These are phyloP conservation scores for Fusarium tjaetaba DNA, from an alignment of 2,329 filamentous ascomycete genomes.

Conservation along the genomic window DNA sequence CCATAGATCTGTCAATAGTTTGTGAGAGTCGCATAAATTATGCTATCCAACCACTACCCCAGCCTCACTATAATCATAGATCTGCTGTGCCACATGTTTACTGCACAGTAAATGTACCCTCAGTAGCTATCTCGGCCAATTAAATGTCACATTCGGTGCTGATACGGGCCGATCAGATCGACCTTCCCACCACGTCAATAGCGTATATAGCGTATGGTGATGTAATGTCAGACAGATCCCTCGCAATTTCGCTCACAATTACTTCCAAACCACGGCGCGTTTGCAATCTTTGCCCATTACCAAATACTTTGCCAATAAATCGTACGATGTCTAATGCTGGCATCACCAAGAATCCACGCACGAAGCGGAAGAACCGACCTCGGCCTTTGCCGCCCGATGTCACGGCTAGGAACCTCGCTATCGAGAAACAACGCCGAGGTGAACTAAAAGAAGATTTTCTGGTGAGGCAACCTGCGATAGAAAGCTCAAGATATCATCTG, in stretches of 20 bases:
- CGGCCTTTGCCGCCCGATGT: slow-evolving; percentile 15
- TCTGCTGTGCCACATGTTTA: neutral
- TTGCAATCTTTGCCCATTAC: neutral
- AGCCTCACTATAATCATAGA: neutral
- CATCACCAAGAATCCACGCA: neutral
- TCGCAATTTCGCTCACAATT: neutral
- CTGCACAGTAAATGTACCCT: neutral
- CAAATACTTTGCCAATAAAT: neutral
- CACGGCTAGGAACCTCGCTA: slow-evolving; percentile 15
- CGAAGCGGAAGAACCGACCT: slow-evolving; percentile 11
- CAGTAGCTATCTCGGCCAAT: neutral
- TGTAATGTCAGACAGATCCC: slow-evolving; percentile 7
- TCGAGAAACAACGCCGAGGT: slow-evolving; percentile 18
- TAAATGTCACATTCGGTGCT: neutral
- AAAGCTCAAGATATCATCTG: neutral
- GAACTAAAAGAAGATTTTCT: slow-evolving; percentile 18
- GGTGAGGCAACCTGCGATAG: neutral
- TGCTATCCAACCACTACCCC: neutral
- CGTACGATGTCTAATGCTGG: neutral
- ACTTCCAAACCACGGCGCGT: neutral
- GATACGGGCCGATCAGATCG: neutral
- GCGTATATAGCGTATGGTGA: neutral
- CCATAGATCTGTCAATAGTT: neutral
- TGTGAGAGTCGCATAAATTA: neutral
- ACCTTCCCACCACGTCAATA: neutral